Base-by-base conservation (phyloP, 768 basidiomycete species). In the Sporobolomyces roseus region DNA sequence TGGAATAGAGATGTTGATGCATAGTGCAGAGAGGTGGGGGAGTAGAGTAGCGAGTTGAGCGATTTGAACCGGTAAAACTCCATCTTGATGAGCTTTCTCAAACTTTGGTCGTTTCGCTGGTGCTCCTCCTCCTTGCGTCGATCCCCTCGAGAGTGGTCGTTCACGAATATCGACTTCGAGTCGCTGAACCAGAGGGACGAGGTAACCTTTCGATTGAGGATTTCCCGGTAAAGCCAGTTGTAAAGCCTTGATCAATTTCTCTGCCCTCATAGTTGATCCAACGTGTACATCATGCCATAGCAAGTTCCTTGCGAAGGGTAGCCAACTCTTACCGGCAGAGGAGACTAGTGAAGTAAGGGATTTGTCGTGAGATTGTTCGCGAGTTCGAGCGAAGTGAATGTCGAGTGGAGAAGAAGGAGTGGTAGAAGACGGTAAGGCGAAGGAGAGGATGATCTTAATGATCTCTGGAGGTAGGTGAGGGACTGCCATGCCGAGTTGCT, bases 381-480 rank as follows among this genome's bases (percentile, higher is more conserved):
- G 50, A 27, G 50, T 51, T 27, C 50, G 50, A 29, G 50, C 7
- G 50, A 51, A 51, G 50, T 51, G 30, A 33, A 51, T 27, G 50
- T 51, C 50, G 50, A 51, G 50, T 13, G 27, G 7, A n/a, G 25
- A 29, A 10, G 50, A 27, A 16, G 25, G 27, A 14, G 25, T 51
- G 13, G 50, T 51, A 16, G 50, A 12, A 13, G 50, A 29, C 13
- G 50, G 50, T 13, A 51, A 12, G 7, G 50, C 50, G 50, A 29
- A 30, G 7, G 25, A 16, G 19, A 51, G 50, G 21, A 51, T 51
- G 23, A 51, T 51, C 9, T 27, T 33, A 13, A 51, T 33, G 50
- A 51, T 51, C 50, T 51, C 50, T 16, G 50, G 50, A 51, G 50
- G 50, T 12, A 51, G 50, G 9, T 51, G 50, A 29, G 50, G 50